Conservation (phyloP, 1,284 basidiomycete species). For the Ganoderma lingzhi region DNA sequence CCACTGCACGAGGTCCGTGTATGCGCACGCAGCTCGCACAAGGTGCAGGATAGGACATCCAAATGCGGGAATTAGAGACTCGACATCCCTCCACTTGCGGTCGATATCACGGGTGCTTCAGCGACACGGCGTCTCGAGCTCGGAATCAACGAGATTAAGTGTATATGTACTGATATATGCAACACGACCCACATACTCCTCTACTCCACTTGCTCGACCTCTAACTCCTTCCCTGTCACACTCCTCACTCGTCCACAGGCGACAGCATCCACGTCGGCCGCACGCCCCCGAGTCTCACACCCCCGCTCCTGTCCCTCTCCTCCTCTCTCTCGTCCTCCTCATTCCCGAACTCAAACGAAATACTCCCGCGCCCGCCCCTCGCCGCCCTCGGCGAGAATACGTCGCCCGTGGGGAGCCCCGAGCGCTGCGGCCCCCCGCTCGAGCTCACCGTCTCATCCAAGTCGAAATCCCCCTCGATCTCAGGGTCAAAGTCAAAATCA, state of each 20-base stretch:
- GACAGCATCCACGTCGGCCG: constrained; percentile 28
- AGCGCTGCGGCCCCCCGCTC: constrained; percentile 28
- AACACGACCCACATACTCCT: neutral
- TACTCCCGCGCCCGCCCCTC: constrained; percentile 9
- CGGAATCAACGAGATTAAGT: neutral
- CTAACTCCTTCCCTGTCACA: neutral
- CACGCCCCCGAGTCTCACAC: constrained; percentile 7
- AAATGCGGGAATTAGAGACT: too few species aligned
- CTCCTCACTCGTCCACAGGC: constrained; percentile 22
- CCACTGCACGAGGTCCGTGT: too few species aligned
- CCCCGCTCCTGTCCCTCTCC: neutral
- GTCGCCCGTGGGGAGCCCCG: constrained; percentile 28
- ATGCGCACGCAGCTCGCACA: too few species aligned
- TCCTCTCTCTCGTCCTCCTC: neutral
- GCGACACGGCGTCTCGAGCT: neutral
- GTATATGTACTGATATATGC: constrained; percentile 1
- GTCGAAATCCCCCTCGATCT: constrained; percentile 1
- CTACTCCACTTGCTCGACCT: neutral
- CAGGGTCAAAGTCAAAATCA: constrained; percentile 4
- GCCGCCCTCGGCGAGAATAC: constrained; percentile 28
- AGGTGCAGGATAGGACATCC: too few species aligned
- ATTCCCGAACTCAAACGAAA: constrained; percentile 3
- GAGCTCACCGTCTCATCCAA: constrained; percentile 23
- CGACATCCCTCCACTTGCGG: too few species aligned
- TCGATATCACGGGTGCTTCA: too few species aligned